Base-by-base conservation (phyloP, 106 monocot genomes). In the Vanilla planifolia region DNA sequence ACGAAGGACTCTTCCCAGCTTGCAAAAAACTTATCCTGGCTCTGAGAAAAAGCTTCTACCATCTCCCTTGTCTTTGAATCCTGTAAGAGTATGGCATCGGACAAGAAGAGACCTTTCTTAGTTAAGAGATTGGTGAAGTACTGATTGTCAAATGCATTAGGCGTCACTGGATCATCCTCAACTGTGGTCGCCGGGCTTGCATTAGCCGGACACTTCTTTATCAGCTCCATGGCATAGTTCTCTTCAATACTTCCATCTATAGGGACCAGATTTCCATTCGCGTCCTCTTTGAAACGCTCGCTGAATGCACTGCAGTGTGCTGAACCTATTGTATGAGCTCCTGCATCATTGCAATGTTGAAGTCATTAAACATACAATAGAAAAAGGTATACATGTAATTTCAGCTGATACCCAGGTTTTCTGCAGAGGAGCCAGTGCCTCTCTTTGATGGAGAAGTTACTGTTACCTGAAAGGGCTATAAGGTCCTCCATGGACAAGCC, bases 1-100 rank as follows among this genome's bases (percentile, higher is more conserved):
- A 85, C 56, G 46, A 89, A 93, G 4, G 93, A 88, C 43, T 71
- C 69, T 14, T 34, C 75, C 89, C 93, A 93, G 65, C 72, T 59
- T 4, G 26, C 22, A 52, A 93, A 89, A 64, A 93, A 93, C 3
- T 42, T 37, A 26, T 69, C 77, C 67, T 82, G 82, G 60, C 45
- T 64, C 29, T 28, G 4, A 1, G 89, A 29, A 20, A 89, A 73
- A 8, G 36, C 51, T 48, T 74, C 69, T 1, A 64, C 50, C 20
- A 21, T 64, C 21, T 22, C 34, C 22, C 24, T 48, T 2, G 48
- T 64, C 50, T 48, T 34, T 14, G 40, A 19, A 51, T 64, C 64
- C 8, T 2, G 6, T 4, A 51, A 33, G 11, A 66, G 66, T 52
- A 66, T 45, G 3, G 67, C 56, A 58, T 67, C 67, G 1, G 67